phyloP scores from a whole-genome alignment of 257 asterid genomes.

The Petunia axillaris region DNA sequence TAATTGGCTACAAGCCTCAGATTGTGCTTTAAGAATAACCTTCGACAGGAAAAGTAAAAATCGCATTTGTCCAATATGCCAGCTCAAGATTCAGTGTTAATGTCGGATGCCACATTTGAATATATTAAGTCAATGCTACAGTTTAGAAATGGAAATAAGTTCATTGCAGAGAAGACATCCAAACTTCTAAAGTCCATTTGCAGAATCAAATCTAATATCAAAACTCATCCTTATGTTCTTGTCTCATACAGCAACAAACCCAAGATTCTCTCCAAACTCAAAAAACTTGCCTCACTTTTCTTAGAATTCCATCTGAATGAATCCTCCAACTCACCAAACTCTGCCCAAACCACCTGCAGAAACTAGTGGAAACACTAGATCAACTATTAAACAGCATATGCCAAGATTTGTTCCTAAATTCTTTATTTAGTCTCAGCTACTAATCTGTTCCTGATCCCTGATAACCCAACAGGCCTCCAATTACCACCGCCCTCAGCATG shows the following conservation, averaged over 20 bases:
- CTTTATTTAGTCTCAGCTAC: background rate
- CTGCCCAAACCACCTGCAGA: constrained; percentile 15
- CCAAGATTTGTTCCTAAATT: background rate
- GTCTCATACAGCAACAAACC: background rate
- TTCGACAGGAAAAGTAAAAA: no score
- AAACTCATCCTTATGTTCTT: background rate
- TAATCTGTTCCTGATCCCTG: background rate
- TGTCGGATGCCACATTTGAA: no score
- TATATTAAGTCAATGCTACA: no score
- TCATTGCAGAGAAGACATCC: background rate
- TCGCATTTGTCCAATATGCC: no score
- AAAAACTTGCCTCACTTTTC: background rate
- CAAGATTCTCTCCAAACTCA: constrained; percentile 4
- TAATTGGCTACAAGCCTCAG: constrained; percentile 7
- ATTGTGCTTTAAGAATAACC: background rate
- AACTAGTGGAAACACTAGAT: constrained; percentile 16
- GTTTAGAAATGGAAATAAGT: background rate
- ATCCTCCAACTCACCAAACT: constrained; percentile 16
- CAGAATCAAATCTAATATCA: background rate
- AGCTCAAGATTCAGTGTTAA: no score
- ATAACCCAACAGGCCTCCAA: constrained; percentile 12
- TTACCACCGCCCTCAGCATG: background rate
- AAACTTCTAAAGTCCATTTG: background rate
- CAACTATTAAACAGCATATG: constrained; percentile 7
- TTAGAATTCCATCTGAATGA: constrained; percentile 7